A percentile compares a stretch with the other conserved stretches of the same genome.
Conservation (phyloP, 495 filamentous ascomycete species). For the Lophium mytilinum region DNA sequence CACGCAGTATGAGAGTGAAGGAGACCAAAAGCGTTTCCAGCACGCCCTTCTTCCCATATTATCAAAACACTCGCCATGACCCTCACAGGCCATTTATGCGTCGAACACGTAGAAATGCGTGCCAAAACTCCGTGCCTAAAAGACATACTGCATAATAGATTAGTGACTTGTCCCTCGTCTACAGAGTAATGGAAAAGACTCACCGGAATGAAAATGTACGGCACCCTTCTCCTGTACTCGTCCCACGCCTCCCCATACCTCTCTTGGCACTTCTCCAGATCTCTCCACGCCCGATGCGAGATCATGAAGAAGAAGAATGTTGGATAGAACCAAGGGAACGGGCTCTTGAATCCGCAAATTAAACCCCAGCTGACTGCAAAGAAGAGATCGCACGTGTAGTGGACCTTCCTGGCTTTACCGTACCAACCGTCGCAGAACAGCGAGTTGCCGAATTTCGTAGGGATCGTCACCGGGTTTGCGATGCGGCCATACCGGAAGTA, state of each 20-base stretch:
- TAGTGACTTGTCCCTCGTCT: neutral
- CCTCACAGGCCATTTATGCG: too few species aligned
- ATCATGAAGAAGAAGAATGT: constrained; percentile 91
- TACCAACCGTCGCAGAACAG: constrained; percentile 93
- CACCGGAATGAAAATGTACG: constrained; percentile 89
- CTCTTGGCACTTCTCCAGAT: constrained; percentile 71
- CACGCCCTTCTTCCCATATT: too few species aligned
- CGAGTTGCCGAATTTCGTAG: constrained; percentile 65
- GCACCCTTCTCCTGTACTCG: constrained; percentile 81
- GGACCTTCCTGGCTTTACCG: constrained; percentile 84
- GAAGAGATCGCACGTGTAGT: constrained; percentile 86
- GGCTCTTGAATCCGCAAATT: constrained; percentile 62
- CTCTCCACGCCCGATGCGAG: constrained; percentile 73
- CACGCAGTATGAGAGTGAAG: too few species aligned
- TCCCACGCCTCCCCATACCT: constrained; percentile 92
- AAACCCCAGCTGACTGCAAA: constrained; percentile 65
- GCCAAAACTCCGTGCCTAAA: neutral
- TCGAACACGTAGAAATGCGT: too few species aligned
- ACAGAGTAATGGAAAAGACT: neutral
- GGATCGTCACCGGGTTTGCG: constrained; percentile 80
- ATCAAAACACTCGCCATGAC: too few species aligned
- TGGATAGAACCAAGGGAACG: constrained; percentile 97
- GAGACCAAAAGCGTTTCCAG: too few species aligned
- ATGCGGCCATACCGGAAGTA: constrained; percentile 84
- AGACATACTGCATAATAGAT: neutral